Base-by-base conservation (phyloP, 2,329 filamentous ascomycete species). In the Microdochium trichocladiopsis region DNA sequence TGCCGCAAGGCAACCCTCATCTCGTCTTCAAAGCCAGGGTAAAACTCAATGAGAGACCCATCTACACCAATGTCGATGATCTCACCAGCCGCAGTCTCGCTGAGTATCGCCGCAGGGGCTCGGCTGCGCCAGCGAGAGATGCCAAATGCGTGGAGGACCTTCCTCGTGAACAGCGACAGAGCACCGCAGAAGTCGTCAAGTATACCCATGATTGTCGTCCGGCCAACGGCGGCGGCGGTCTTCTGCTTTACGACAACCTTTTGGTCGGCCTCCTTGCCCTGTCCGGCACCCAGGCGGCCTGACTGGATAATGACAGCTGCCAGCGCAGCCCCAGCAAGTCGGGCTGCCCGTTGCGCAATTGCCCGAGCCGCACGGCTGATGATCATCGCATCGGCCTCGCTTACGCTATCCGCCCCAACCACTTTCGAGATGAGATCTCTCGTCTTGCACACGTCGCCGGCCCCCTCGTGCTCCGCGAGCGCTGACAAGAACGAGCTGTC, bases 121-220 rank as follows among this genome's bases (percentile, higher is more conserved):
- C 89, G 83, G 4, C 92, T 92, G 61, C 97, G 93, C 64, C 94
- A 90, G 18, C 83, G 76, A 9, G 85, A 90, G n/a, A 90, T 82
- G 11, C 87, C 85, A 58, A 86, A 84, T 55, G 97, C 82, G 54
- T 85, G 82, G 51, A 96, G 81, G 55, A 87, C 79, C 53, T 83
- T 84, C 67, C 41, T 3, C 12, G 41, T 45, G 41, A 45, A 45
- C 14, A 45, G 41, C 11, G 41, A 45, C 6, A 45, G 41, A 18
- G 41, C 41, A 18, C 18, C 18, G 41, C 21, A 45, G 21, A 45
- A 45, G 21, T 45, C 18, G n/a, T 11, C 6, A 16, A 45, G 21
- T 10, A 45, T 16, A 12, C 18, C 18, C 16, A 8, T 3, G 21
- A 45, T 21, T 8, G 41, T 21, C 41, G 6, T 22, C 18, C 41